These are phyloP conservation scores for Starmerella kuoi DNA, from an alignment of 805 yeast species.

Conservation along the genomic window DNA sequence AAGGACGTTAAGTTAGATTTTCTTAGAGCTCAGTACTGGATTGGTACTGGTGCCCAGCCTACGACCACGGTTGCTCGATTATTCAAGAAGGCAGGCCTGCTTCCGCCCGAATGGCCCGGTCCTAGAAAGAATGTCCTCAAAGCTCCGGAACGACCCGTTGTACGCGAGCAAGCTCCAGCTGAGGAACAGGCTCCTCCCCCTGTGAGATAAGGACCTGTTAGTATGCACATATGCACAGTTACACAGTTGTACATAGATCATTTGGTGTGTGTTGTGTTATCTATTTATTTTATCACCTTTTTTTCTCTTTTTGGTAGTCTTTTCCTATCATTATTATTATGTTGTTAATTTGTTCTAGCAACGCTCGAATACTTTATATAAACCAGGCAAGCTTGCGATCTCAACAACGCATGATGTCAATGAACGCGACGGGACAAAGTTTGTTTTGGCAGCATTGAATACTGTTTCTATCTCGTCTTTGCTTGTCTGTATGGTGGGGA, in stretches of 20 bases:
- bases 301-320: too few relatives aligned
- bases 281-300: slow-evolving; percentile 6
- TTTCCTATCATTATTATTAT: too few relatives aligned
- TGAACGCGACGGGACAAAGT: slow-evolving; percentile 50
- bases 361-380: slow-evolving; percentile 85
- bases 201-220: slow-evolving; percentile 17
- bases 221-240: neutral
- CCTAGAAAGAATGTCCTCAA: slow-evolving; percentile 18
- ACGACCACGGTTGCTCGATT: slow-evolving; percentile 66
- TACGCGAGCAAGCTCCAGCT: slow-evolving; percentile 14
- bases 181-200: slow-evolving; percentile 19
- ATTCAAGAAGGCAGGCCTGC: slow-evolving; percentile 55
- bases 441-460: slow-evolving; percentile 52
- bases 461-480: slow-evolving; percentile 29
- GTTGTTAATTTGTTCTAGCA: too few relatives aligned
- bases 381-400: slow-evolving; percentile 81
- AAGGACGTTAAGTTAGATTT: slow-evolving; percentile 80
- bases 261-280: slow-evolving; percentile 2
- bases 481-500: slow-evolving; percentile 45
- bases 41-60: slow-evolving; percentile 95
- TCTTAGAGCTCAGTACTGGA: slow-evolving; percentile 85
- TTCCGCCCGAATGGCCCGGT: slow-evolving; percentile 35
- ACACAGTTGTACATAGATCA: neutral
- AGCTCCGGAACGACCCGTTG: slow-evolving; percentile 8
- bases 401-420: slow-evolving; percentile 53